Base-by-base conservation (phyloP, 23 red algal species). In the Gracilaria vermiculophylla region DNA sequence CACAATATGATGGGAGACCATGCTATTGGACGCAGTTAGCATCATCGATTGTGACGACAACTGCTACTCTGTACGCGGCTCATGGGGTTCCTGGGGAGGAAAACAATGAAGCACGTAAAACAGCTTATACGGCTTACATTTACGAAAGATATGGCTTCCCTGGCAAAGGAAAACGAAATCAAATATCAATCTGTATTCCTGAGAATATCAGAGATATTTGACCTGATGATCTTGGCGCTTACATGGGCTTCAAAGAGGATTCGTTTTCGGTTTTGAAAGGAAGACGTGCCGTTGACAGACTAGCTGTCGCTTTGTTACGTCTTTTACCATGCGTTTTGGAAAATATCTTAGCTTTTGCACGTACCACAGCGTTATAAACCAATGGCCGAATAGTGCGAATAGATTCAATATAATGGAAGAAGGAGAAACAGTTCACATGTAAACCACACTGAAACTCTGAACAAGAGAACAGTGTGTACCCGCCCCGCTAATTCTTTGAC, bases 381-480 rank as follows among this genome's bases (percentile, higher is more conserved):
- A 27, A 43, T 36, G 74, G 74, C 23, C 74, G 45, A 4, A 4
- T 55, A 27, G 32, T 19, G 12, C 36, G 34, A 45, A 78, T 5
- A 29, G 45, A 9, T 23, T 53, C 74, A 19, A 19, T 39, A 24
- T 78, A 7, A 27, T 78, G 74, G 45, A 24, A 78, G 39, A 78
- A 53, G 14, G 48, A n/a, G 54, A 78, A 78, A 34, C 74, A 78
- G 74, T 78, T 78, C 19, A 57, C 48, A 11, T 78, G 74, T 14
- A 78, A 78, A 3, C 74, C 74, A 54, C n/a, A 7, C 42, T 53
- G 16, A 24, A 43, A 44, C 42, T 45, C 27, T 9, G 29, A 25
- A 78, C 44, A 78, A 23, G 74, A 78, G 54, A 24, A 78, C 47
- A 36, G 20, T 21, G 74, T 78, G 32, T 78, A 78, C 32, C 27